Evolutionary conservation across 768 basidiomycete genomes (phyloP).

Genomic region (Lactarius psammicola): DNA sequence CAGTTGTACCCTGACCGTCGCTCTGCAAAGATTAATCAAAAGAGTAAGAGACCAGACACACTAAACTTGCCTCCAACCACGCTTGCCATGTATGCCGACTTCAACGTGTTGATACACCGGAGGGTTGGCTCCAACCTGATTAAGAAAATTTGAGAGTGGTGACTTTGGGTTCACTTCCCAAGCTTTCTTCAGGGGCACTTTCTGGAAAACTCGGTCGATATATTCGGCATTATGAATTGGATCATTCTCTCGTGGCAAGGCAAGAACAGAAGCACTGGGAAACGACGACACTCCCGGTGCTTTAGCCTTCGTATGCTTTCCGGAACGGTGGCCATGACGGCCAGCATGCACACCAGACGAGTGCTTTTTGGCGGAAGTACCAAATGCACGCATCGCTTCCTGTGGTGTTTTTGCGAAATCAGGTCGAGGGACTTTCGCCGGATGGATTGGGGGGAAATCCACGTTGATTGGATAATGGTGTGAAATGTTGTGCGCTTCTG

Average conservation of each 20-base stretch:
- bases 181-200: conserved; percentile 34
- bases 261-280: conserved; percentile 14
- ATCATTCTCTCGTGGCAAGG: conserved; percentile 20
- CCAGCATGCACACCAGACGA: conserved; percentile 1
- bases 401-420: conserved; percentile 5
- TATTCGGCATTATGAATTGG: conserved; percentile 40
- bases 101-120: conserved; percentile 35
- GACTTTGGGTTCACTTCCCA: conserved; percentile 51
- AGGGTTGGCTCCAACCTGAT: conserved; percentile 26
- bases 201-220: conserved; percentile 35
- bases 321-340: conserved; percentile 11
- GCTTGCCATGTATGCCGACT: conserved; percentile 35
- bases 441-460: not conserved
- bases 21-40: conserved; percentile 21
- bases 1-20: conserved; percentile 19
- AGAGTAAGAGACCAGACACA: not conserved
- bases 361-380: conserved; percentile 18
- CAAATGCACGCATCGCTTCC: conserved; percentile 22
- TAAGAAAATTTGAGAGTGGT: conserved; percentile 46
- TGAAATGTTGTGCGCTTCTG: conserved; percentile 37
- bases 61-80: conserved; percentile 47
- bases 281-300: conserved; percentile 2
- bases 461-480: conserved; percentile 9
- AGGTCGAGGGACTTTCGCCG: conserved; percentile 17
- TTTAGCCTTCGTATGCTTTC: conserved; percentile 8